Conservation (phyloP, 2,329 filamentous ascomycete genomes). For the Epichloe baconii region DNA sequence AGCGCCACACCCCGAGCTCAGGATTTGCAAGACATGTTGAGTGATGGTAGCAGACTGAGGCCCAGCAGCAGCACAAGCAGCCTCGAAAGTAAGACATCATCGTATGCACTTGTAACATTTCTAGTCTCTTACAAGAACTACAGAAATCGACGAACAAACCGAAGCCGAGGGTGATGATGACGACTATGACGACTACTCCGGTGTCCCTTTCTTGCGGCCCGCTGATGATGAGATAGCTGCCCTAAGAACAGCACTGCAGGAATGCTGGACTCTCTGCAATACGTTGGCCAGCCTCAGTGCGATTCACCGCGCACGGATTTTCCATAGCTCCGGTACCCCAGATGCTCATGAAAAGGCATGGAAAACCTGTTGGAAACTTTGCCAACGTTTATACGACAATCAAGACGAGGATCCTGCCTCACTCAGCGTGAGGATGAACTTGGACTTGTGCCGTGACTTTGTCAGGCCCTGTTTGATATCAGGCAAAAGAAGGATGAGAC, state of each 20-base stretch:
- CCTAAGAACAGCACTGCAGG: constrained; percentile 63
- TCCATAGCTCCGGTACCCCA: constrained; percentile 59
- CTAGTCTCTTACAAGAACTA: neutral
- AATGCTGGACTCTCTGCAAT: constrained; percentile 92
- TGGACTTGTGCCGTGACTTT: constrained; percentile 83
- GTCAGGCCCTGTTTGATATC: constrained; percentile 80
- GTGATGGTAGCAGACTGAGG: constrained; percentile 40
- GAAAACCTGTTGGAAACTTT: constrained; percentile 89
- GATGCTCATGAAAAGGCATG: constrained; percentile 78
- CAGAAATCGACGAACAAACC: constrained; percentile 43
- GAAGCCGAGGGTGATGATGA: constrained; percentile 38
- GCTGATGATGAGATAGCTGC: constrained; percentile 51
- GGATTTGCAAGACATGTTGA: constrained; percentile 60
- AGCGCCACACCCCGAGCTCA: constrained; percentile 71
- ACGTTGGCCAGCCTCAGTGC: constrained; percentile 77
- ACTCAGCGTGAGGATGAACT: constrained; percentile 57
- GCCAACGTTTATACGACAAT: constrained; percentile 76
- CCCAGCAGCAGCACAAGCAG: constrained; percentile 60
- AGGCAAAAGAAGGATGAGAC: constrained; percentile 64
- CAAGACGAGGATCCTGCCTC: constrained; percentile 54
- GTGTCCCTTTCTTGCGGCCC: constrained; percentile 25
- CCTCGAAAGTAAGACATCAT: constrained; percentile 55
- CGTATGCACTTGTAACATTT: neutral
- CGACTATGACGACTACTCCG: constrained; percentile 32
- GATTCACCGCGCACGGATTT: constrained; percentile 66